Evolutionary conservation across 768 basidiomycete species (phyloP), one percentile per base, ranked within the genome.

Genomic region (Chalciporus sphaerocephalus): DNA sequence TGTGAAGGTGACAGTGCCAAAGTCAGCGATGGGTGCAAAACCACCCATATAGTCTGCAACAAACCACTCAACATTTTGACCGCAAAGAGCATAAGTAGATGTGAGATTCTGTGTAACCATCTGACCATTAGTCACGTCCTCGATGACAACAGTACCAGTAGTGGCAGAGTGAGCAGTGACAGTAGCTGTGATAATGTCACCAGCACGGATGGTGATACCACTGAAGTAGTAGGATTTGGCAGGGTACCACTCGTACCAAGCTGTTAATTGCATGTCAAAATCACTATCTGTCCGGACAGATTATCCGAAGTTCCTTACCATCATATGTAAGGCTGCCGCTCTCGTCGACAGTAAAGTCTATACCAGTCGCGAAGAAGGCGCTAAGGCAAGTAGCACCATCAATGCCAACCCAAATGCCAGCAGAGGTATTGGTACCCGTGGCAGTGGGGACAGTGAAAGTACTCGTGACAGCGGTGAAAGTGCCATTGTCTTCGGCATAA

Each of bases 211-310:
- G 39, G 13, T 21, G 27, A 60, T 53, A 5, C 39, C 42, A 17
- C 47, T 42, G 46, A 62, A 50, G 18, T 48, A 39, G 34, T 42
- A 44, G 22, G 45, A 17, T 17, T 43, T 21, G 34, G 49, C 58
- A 4, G 60, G 54, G 44, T 35, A 50, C 58, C 50, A 61, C 17
- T 59, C 50, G 34, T 48, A 58, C 58, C 58, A 60, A 45, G 53
- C 59, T 58, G 27, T 40, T 33, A n/a, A 27, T 15, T n/a, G 25
- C 13, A 20, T 38, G 30, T 2, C 4, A 4, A 4, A 4, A n/a
- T n/a, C 1, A 50, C 18, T 45, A 39, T 6, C 10, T 20, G 33
- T 27, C 17, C 8, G 2, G 28, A 17, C 10, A 1, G n/a, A 12
- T 16, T 1, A 6, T 5, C 23, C 0, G 9, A 17, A 4, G 22